These are phyloP conservation scores for Candida tibetensis DNA, from an alignment of 805 yeast species.

Conservation along the genomic window DNA sequence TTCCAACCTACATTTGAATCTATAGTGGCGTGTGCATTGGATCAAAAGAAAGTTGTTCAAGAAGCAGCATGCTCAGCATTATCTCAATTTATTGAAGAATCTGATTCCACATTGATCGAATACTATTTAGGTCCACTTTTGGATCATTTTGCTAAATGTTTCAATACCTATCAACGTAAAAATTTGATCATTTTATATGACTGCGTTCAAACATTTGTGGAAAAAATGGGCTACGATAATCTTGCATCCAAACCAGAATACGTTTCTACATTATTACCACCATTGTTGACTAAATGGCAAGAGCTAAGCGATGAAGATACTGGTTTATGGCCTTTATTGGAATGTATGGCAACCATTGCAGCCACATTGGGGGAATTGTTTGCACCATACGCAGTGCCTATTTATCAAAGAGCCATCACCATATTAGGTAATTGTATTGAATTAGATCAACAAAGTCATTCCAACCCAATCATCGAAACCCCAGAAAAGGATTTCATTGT, in stretches of 20 bases:
- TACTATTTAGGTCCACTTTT: conserved; percentile 67
- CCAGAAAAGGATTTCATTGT: conserved; percentile 91
- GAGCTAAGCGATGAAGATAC: conserved; percentile 69
- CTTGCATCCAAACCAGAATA: conserved; percentile 53
- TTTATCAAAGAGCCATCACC: conserved; percentile 72
- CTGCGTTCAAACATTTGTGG: conserved; percentile 86
- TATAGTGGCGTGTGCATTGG: conserved; percentile 71
- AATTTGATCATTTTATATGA: conserved; percentile 83
- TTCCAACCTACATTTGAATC: conserved; percentile 77
- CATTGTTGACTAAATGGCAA: conserved; percentile 81
- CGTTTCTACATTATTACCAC: conserved; percentile 68
- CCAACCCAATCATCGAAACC: conserved; percentile 64
- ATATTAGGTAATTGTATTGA: conserved; percentile 69
- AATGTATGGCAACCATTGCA: conserved; percentile 89
- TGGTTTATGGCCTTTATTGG: conserved; percentile 87
- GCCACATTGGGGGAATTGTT: conserved; percentile 80
- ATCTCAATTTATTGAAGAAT: conserved; percentile 75
- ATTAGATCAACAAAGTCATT: conserved; percentile 57
- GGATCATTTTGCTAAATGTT: conserved; percentile 69
- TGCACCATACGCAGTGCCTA: conserved; percentile 85
- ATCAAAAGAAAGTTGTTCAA: conserved; percentile 88
- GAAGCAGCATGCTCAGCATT: conserved; percentile 89
- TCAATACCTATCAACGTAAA: conserved; percentile 73
- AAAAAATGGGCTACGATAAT: conserved; percentile 61
- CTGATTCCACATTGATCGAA: conserved; percentile 60